A percentile compares a stretch with the other conserved stretches of the same genome.
Conservation (phyloP, 352 stramenopile species). For the Pythium monospermum region DNA sequence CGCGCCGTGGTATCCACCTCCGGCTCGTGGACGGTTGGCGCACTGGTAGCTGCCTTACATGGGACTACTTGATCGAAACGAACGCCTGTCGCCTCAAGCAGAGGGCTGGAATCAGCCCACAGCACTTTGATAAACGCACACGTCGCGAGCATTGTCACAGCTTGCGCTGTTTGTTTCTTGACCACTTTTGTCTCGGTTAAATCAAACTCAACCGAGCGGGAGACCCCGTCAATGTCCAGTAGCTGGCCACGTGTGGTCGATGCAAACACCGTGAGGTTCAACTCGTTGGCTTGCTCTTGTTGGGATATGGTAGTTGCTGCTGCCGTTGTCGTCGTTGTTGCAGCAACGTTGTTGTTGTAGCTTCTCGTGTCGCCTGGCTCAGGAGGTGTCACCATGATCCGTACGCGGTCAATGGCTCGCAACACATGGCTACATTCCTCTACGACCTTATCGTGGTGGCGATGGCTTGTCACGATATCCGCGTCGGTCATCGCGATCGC, state of each 20-base stretch:
- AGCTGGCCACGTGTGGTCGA: conserved; percentile 7
- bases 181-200: conserved; percentile 13
- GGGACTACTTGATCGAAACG: conserved; percentile 20
- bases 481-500: conserved; percentile 5
- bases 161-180: not conserved
- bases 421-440: conserved; percentile 23
- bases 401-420: conserved; percentile 29
- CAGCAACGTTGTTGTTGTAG: no score
- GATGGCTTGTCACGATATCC: conserved; percentile 8
- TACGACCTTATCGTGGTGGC: conserved; percentile 4
- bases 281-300: not conserved
- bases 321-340: no score
- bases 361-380: not conserved
- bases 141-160: not conserved
- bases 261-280: conserved; percentile 1
- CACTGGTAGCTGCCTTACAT: conserved; percentile 16
- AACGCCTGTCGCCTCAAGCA: conserved; percentile 20
- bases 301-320: not conserved
- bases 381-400: conserved; percentile 30
- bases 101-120: conserved; percentile 9
- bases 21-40: not conserved
- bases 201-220: conserved; percentile 5
- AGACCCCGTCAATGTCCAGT: conserved; percentile 8
- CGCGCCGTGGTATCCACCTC: conserved; percentile 1
- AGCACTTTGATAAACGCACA: conserved; percentile 17